Base-by-base conservation (phyloP, 768 basidiomycete species). In the Omphalotus guepiniiformis region DNA sequence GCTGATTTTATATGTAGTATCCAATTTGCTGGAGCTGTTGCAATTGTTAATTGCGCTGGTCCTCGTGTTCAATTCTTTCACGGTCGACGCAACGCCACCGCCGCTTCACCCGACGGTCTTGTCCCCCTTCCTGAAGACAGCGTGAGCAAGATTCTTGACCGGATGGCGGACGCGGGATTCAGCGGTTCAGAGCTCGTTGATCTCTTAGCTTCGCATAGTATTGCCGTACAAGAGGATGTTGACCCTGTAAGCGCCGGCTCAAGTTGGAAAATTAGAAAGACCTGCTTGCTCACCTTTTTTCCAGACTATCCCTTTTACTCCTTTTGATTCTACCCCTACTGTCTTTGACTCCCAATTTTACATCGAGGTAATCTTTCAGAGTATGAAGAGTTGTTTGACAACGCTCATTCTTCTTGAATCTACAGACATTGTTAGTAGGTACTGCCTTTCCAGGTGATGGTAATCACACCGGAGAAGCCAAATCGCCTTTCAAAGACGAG, bases 11-110 rank as follows among this genome's bases (percentile, higher is more conserved):
- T 48, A 7, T 0, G 12, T 21, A 55, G 54, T 48, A 63, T 69
- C 47, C 62, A 64, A 40, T 68, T 68, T 51, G 64, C 64, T 4
- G 66, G 26, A 43, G 62, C 65, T 4, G 62, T 63, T 30, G 57
- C 52, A 9, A 52, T 58, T 9, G 49, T 51, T 11, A 63, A 63
- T 49, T 66, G 65, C 36, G 55, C 58, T 3, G 63, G 63, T 38
- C 63, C 63, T 8, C 57, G 48, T 19, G 41, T 66, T 11, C 29
- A 51, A 11, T 62, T 62, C 54, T 48, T 59, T 37, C 50, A 53
- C 4, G 59, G 65, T 16, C 53, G 55, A 28, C 48, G 50, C 12
- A 18, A 49, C 27, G 40, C 57, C 13, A 50, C 47, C 12, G 42
- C 26, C 7, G 30, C 51, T 3, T 43, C 55, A 6, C 51, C 54